Conservation (phyloP, 106 monocot genomes). For the Xerophyta viscosa region DNA sequence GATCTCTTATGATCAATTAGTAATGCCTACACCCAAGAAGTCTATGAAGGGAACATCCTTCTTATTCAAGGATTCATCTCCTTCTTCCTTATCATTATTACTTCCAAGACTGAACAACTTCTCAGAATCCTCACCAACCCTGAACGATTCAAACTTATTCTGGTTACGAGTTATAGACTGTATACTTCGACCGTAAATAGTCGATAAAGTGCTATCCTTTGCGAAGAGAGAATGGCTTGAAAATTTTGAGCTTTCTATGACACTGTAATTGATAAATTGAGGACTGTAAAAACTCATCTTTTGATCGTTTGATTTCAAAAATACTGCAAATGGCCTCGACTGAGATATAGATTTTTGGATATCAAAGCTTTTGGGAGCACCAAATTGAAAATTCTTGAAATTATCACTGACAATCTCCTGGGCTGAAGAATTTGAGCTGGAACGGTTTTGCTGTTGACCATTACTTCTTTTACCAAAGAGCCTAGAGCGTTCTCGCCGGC, state of each 20-base stretch:
- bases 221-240: background rate
- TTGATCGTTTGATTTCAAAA: no score
- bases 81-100: background rate
- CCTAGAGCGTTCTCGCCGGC: conserved; percentile 39
- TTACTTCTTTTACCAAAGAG: conserved; percentile 14
- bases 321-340: background rate
- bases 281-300: background rate
- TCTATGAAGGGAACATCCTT: conserved; percentile 7
- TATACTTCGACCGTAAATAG: background rate
- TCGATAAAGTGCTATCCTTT: background rate
- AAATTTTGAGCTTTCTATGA: background rate
- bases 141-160: conserved; percentile 2
- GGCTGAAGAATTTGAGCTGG: background rate
- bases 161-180: no score
- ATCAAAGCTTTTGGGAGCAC: background rate
- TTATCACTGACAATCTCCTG: no score
- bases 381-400: background rate
- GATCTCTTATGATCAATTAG: conserved; percentile 6
- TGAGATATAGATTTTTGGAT: background rate
- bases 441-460: background rate
- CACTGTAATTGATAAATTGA: background rate
- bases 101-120: no score
- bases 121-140: no score
- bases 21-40: conserved; percentile 9
- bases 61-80: background rate